Evolutionary conservation across 2,329 filamentous ascomycete genomes (phyloP).

Genomic region (Anisogramma anomala): DNA sequence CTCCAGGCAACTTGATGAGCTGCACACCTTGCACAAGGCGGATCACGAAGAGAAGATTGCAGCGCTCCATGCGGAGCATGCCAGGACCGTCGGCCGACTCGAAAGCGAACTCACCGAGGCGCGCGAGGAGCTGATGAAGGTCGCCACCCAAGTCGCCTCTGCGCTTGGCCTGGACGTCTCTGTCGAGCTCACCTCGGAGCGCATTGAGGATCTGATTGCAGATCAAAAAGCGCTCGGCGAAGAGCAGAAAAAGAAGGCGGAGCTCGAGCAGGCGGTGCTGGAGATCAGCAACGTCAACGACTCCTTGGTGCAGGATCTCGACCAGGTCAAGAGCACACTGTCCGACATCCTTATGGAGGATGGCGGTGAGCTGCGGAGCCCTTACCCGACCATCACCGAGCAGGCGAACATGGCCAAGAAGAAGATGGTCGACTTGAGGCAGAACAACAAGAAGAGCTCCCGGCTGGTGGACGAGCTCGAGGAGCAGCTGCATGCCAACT

Average conservation of each 20-base stretch:
- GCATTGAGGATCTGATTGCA: slow-evolving; percentile 44
- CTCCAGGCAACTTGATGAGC: slow-evolving; percentile 28
- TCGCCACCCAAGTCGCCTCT: slow-evolving; percentile 51
- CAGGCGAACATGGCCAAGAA: slow-evolving; percentile 53
- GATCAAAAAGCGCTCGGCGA: slow-evolving; percentile 48
- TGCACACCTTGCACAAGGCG: slow-evolving; percentile 37
- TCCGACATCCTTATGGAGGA: slow-evolving; percentile 42
- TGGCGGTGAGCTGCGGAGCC: slow-evolving; percentile 30
- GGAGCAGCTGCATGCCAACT: slow-evolving; percentile 89
- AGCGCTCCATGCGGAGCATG: slow-evolving; percentile 48
- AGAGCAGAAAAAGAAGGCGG: slow-evolving; percentile 46
- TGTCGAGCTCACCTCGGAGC: slow-evolving; percentile 54
- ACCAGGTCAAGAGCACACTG: slow-evolving; percentile 45
- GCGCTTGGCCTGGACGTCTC: slow-evolving; percentile 52
- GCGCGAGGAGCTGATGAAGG: slow-evolving; percentile 53
- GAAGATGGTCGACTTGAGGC: slow-evolving; percentile 51
- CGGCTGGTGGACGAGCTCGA: slow-evolving; percentile 90
- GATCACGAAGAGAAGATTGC: slow-evolving; percentile 47
- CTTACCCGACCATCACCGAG: slow-evolving; percentile 38
- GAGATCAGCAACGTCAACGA: slow-evolving; percentile 49
- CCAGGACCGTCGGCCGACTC: slow-evolving; percentile 42
- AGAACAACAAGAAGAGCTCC: slow-evolving; percentile 77
- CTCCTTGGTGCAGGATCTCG: slow-evolving; percentile 49
- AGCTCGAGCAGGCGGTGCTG: slow-evolving; percentile 43
- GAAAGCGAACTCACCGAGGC: slow-evolving; percentile 53